Percentiles rank a stretch among this genome's conserved stretches.
These are phyloP conservation scores for Phytophthora cactorum DNA, from an alignment of 352 stramenopile species.

Conservation along the genomic window DNA sequence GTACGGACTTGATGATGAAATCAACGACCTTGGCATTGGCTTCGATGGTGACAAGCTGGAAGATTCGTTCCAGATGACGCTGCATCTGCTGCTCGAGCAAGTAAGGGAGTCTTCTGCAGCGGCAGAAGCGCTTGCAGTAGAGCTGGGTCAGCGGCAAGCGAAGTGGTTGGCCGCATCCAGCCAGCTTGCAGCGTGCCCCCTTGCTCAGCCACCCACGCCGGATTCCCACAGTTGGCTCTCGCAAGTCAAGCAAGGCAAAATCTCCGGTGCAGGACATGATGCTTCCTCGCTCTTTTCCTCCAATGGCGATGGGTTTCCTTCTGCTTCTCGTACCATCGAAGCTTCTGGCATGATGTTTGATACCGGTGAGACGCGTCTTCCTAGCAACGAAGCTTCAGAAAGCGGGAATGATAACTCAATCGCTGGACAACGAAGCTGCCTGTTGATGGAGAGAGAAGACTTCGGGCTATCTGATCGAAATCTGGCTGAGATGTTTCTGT, in stretches of 20 bases:
- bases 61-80: constrained; percentile 33
- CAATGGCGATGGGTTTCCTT: constrained; percentile 31
- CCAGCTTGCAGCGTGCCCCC: constrained; percentile 66
- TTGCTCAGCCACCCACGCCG: constrained; percentile 50
- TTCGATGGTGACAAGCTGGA: constrained; percentile 33
- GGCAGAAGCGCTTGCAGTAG: constrained; percentile 31
- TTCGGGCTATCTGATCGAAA: constrained; percentile 49
- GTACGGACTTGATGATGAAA: constrained; percentile 28
- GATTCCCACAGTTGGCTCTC: constrained; percentile 80
- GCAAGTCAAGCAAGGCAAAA: constrained; percentile 80
- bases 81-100: constrained; percentile 42
- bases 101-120: constrained; percentile 29
- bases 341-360: constrained; percentile 52
- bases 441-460: constrained; percentile 54
- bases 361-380: constrained; percentile 35
- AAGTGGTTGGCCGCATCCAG: constrained; percentile 78
- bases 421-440: constrained; percentile 30
- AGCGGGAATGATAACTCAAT: constrained; percentile 16
- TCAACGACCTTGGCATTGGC: constrained; percentile 21
- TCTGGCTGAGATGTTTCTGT: constrained; percentile 58
- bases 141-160: constrained; percentile 49
- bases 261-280: constrained; percentile 74
- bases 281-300: constrained; percentile 34
- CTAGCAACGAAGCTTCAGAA: constrained; percentile 14
- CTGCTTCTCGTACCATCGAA: constrained; percentile 43